A percentile compares a stretch with the other conserved stretches of the same genome.
phyloP scores from a whole-genome alignment of 2,329 filamentous ascomycete genomes.

The Aspergillus sp. region DNA sequence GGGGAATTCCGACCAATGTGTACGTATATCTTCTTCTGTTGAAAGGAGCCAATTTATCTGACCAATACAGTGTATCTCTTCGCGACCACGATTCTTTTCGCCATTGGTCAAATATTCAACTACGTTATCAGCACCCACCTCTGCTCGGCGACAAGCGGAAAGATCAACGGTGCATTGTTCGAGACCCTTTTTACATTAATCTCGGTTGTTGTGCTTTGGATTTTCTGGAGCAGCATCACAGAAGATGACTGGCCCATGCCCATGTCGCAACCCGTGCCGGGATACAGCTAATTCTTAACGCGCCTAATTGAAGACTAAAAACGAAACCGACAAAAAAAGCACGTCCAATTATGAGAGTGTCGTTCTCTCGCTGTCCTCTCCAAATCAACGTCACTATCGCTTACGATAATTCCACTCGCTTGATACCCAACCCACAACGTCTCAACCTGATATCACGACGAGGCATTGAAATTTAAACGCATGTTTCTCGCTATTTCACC shows the following conservation, averaged over 20 bases:
- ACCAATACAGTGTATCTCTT: conserved; percentile 66
- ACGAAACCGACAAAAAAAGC: neutral
- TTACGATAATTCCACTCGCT: conserved; percentile 7
- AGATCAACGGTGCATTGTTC: conserved; percentile 91
- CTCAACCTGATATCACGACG: neutral
- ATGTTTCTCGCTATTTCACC: neutral
- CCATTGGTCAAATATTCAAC: conserved; percentile 91
- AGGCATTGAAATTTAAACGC: neutral
- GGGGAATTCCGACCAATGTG: conserved; percentile 89
- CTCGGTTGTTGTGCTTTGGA: conserved; percentile 79
- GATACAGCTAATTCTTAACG: conserved; percentile 27
- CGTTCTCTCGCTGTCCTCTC: neutral
- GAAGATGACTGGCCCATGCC: conserved; percentile 92
- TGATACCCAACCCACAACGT: conserved; percentile 1
- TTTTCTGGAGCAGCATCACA: conserved; percentile 98
- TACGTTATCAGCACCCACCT: conserved; percentile 91
- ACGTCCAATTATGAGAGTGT: neutral
- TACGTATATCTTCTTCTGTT: conserved; percentile 41
- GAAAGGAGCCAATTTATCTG: neutral
- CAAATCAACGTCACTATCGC: neutral
- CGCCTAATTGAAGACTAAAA: neutral
- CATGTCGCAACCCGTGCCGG: conserved; percentile 19
- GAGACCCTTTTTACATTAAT: conserved; percentile 89
- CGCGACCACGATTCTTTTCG: conserved; percentile 76
- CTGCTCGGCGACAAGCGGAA: conserved; percentile 76